phyloP scores from a whole-genome alignment of 179 eudicot species.

The Gypsophila paniculata region DNA sequence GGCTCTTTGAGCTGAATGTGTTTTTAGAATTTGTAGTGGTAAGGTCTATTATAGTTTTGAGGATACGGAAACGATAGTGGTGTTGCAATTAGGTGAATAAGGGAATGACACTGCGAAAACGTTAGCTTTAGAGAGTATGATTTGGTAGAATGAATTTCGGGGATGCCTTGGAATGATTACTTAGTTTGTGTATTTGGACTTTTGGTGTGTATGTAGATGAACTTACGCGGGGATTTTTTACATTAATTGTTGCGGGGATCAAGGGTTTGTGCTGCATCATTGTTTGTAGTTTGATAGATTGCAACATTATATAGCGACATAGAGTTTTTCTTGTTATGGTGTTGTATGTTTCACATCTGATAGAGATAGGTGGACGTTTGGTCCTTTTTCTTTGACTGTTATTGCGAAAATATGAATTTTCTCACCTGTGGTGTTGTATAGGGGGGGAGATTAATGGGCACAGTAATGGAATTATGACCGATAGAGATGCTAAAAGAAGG shows the following conservation, averaged over 20 bases:
- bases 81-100: neutral
- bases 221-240: neutral
- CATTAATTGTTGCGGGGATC: neutral
- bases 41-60: no score
- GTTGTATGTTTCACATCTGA: neutral
- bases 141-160: neutral
- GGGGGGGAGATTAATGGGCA: constrained; percentile 47
- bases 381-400: neutral
- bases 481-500: constrained; percentile 62
- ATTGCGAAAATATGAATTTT: neutral
- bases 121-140: neutral
- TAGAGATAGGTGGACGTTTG: neutral
- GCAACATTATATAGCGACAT: neutral
- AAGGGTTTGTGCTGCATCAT: neutral
- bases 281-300: neutral
- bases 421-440: constrained; percentile 24
- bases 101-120: neutral
- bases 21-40: no score
- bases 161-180: neutral
- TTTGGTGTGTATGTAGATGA: neutral
- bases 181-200: neutral
- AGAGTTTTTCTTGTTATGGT: neutral
- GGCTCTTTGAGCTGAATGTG: neutral
- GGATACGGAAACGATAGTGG: neutral
- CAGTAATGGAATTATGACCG: constrained; percentile 58